Evolutionary conservation across 2,329 filamentous ascomycete species (phyloP), one percentile per base, ranked within the genome.

Genomic region (Pestalotiopsis sp.): DNA sequence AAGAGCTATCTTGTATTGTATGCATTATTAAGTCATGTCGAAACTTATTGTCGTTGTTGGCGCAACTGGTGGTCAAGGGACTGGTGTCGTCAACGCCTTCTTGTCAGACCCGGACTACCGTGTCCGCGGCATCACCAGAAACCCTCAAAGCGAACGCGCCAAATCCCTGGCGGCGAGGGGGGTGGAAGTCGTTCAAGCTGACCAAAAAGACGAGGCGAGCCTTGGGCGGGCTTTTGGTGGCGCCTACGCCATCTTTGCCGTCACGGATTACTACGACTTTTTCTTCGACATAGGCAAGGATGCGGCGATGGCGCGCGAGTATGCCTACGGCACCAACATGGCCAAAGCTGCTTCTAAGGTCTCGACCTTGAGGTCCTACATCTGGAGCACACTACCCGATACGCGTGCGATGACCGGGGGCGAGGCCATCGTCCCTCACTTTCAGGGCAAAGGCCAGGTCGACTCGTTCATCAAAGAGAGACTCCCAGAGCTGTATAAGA

Each of bases 231-330:
- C 73, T 7, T 75, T 75, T 38, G 58, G 66, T 5, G 72, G 71
- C 14, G 69, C 61, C 5, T 68, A 72, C 39, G 71, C 71, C n/a
- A 73, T 75, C 65, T 75, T 75, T 57, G 69, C 72, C 41, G 73
- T 73, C 38, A 74, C 72, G 12, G 58, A 71, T 20, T 70, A 63
- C 39, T 69, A 41, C 45, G 63, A 64, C 12, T 39, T 31, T 14
- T 49, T 69, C 25, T 56, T 58, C 20, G 25, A 61, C 17, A 56
- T 57, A 27, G 63, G 66, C 20, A 36, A 56, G 38, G 23, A 68
- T n/a, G 27, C 25, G 6, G 59, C 68, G 3, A 64, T 64, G 17
- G 63, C 14, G 14, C 45, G 59, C 25, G 69, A 69, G 57, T 60
- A 62, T 17, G 31, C 25, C 11, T 63, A 68, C 41, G 63, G 63